phyloP scores from a whole-genome alignment of 2,329 filamentous ascomycete genomes.

The Helotiales sp. region DNA sequence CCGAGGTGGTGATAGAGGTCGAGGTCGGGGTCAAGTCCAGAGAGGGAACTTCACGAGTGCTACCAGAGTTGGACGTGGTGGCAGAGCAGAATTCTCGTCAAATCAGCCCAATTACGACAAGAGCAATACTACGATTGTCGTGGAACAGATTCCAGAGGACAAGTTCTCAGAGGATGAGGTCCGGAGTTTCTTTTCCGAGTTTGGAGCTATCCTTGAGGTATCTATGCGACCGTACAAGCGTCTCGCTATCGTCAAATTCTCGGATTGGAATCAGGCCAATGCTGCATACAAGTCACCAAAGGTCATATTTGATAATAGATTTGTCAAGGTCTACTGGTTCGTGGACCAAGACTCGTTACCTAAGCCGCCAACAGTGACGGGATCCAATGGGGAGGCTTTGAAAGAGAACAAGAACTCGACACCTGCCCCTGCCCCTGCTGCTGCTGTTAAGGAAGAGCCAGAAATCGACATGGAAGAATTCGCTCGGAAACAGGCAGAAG shows the following conservation, averaged over 20 bases:
- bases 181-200: conserved; percentile 68
- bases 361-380: conserved; percentile 31
- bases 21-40: conserved; percentile 37
- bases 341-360: conserved; percentile 48
- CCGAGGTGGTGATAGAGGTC: conserved; percentile 28
- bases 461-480: conserved; percentile 72
- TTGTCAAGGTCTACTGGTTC: conserved; percentile 82
- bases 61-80: conserved; percentile 24
- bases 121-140: conserved; percentile 67
- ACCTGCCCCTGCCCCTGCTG: conserved; percentile 23
- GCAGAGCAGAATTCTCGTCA: conserved; percentile 59
- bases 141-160: conserved; percentile 76
- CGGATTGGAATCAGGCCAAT: conserved; percentile 64
- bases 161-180: conserved; percentile 66
- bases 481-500: conserved; percentile 66
- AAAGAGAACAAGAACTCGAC: conserved; percentile 30
- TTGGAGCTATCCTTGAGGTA: conserved; percentile 65
- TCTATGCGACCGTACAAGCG: conserved; percentile 66
- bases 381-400: conserved; percentile 31
- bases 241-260: conserved; percentile 69
- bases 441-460: conserved; percentile 35
- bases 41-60: conserved; percentile 19
- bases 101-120: conserved; percentile 63
- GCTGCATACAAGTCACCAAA: conserved; percentile 76
- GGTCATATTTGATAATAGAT: conserved; percentile 80